Evolutionary conservation across 2,329 filamentous ascomycete species (phyloP).

Genomic region (Sclerotinia spermophila): DNA sequence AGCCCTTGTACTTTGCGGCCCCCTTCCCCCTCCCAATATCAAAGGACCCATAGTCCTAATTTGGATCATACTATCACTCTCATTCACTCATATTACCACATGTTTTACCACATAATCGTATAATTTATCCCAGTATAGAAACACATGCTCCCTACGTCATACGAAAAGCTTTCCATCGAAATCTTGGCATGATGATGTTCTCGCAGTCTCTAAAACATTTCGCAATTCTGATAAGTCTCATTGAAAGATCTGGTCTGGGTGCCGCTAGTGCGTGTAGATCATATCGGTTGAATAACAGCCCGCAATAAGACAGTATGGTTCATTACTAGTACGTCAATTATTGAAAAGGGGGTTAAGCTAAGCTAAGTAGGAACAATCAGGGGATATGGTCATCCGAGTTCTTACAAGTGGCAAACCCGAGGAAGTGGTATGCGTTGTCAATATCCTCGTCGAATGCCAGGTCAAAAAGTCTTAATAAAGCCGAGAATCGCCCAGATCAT

Average conservation of each 20-base stretch:
- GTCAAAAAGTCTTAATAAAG: not conserved
- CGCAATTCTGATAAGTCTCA: not conserved
- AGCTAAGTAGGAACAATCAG: not conserved
- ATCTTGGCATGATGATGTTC: too few relatives aligned
- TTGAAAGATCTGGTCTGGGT: not conserved
- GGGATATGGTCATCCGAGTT: not conserved
- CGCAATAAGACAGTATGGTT: not conserved
- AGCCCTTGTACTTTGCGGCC: too few relatives aligned
- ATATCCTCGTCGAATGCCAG: not conserved
- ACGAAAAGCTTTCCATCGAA: too few relatives aligned
- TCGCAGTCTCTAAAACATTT: too few relatives aligned
- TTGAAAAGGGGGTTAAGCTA: not conserved
- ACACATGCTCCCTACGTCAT: too few relatives aligned
- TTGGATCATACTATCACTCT: too few relatives aligned
- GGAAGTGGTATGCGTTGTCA: not conserved
- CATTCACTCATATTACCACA: too few relatives aligned
- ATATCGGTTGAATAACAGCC: not conserved
- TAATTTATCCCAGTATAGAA: too few relatives aligned
- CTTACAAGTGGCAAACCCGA: not conserved
- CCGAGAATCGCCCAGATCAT: not conserved
- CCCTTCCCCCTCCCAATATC: too few relatives aligned
- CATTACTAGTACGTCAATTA: not conserved
- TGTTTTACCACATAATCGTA: too few relatives aligned
- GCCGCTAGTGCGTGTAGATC: not conserved
- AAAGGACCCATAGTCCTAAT: too few relatives aligned